phyloP scores from a whole-genome alignment of 164 flowering plant species.

The Berberis vulgaris region DNA sequence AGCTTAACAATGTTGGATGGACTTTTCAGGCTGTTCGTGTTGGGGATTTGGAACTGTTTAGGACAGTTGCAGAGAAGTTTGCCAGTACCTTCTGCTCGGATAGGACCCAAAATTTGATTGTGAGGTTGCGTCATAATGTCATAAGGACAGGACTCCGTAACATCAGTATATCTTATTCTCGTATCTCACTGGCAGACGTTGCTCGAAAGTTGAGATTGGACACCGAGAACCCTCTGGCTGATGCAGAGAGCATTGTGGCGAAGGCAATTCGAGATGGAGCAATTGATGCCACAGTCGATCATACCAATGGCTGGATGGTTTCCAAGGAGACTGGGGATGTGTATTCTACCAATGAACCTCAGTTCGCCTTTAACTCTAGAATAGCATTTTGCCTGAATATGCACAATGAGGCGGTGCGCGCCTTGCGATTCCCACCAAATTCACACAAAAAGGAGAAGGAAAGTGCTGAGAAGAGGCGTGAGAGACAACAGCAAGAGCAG shows the following conservation, averaged over 20 bases:
- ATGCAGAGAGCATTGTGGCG: slow-evolving; percentile 92
- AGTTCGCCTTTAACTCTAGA: slow-evolving; percentile 69
- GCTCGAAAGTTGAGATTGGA: slow-evolving; percentile 75
- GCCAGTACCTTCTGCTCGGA: slow-evolving; percentile 53
- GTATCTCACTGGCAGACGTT: slow-evolving; percentile 77
- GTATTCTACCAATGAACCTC: slow-evolving; percentile 90
- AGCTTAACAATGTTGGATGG: slow-evolving; percentile 2
- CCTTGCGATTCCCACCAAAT: slow-evolving; percentile 76
- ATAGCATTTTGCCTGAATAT: slow-evolving; percentile 88
- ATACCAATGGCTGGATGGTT: slow-evolving; percentile 75
- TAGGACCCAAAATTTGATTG: slow-evolving; percentile 79
- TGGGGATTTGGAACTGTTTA: slow-evolving; percentile 86
- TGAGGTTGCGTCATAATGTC: slow-evolving; percentile 85
- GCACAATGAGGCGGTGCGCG: slow-evolving; percentile 92
- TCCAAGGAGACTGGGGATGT: slow-evolving; percentile 93
- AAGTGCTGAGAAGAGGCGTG: slow-evolving; percentile 88
- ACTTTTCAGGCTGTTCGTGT: slow-evolving; percentile 82
- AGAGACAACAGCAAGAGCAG: slow-evolving; percentile 87
- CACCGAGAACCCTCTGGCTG: slow-evolving; percentile 74
- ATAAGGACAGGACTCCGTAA: slow-evolving; percentile 89
- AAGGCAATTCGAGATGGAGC: slow-evolving; percentile 97
- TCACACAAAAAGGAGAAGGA: slow-evolving; percentile 84
- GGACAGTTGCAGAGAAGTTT: slow-evolving; percentile 65
- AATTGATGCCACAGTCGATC: slow-evolving; percentile 85
- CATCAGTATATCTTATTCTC: slow-evolving; percentile 88